Conservation (phyloP, 2,329 filamentous ascomycete genomes). For the Sporothrix inflata region DNA sequence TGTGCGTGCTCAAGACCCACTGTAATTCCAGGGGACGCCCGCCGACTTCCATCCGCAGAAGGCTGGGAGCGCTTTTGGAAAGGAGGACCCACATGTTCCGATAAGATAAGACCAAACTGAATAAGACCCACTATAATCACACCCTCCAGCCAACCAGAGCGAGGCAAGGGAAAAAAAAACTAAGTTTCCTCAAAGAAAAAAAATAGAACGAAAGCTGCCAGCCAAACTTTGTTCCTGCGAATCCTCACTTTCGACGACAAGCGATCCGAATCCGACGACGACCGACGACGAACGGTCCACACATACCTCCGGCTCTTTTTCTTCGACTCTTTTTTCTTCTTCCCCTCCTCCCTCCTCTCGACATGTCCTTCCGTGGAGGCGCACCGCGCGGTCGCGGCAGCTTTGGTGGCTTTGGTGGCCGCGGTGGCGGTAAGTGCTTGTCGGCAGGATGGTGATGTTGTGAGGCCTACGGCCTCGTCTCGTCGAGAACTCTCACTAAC, state of each 20-base stretch:
- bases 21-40: constrained; percentile 10
- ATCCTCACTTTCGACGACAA: not conserved
- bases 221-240: constrained; percentile 10
- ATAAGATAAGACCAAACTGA: constrained; percentile 13
- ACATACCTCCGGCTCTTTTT: not conserved
- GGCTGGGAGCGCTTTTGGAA: not conserved
- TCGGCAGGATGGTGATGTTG: not conserved
- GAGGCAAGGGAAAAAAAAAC: constrained; percentile 16
- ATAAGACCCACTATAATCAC: not conserved
- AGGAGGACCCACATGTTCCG: not conserved
- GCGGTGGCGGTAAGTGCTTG: constrained; percentile 51
- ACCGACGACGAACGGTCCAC: not conserved
- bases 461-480: not conserved
- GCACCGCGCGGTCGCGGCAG: constrained; percentile 50
- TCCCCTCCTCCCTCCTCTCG: not conserved
- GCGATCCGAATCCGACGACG: constrained; percentile 11
- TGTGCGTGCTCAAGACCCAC: not conserved
- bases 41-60: not conserved
- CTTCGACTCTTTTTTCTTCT: not conserved
- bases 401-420: constrained; percentile 53
- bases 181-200: constrained; percentile 17
- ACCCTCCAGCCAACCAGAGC: not conserved
- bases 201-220: constrained; percentile 10
- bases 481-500: no score
- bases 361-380: constrained; percentile 65